A percentile compares a stretch with the other conserved stretches of the same genome.
Conservation (phyloP, 1,284 basidiomycete genomes). For the Chalciporus sp. region DNA sequence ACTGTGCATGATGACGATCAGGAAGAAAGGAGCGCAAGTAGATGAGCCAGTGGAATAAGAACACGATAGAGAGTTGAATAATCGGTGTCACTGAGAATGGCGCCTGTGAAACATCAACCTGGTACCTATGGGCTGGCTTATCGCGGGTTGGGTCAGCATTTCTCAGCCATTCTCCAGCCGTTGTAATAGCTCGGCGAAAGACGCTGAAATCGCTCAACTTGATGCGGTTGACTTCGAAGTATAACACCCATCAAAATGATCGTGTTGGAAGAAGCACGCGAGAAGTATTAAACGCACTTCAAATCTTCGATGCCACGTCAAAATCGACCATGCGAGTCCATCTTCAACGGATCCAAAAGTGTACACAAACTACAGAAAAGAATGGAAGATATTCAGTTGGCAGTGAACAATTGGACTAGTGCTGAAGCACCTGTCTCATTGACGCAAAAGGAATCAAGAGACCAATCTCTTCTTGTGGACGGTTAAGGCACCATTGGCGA, state of each 20-base stretch:
- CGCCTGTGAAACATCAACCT: background rate
- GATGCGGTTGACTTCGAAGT: background rate
- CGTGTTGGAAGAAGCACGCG: background rate
- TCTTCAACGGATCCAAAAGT: background rate
- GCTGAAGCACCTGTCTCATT: background rate
- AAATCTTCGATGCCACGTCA: background rate
- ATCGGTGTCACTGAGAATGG: background rate
- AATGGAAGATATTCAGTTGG: background rate
- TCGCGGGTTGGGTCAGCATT: too few species aligned
- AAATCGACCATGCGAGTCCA: background rate
- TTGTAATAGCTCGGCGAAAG: background rate
- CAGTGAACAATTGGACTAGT: background rate
- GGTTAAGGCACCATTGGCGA: too few species aligned
- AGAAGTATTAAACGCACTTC: background rate
- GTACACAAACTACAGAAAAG: background rate
- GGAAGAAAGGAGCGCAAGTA: background rate
- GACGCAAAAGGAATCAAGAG: too few species aligned
- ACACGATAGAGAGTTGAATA: too few species aligned
- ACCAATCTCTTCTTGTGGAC: too few species aligned
- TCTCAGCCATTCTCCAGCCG: too few species aligned
- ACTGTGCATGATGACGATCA: slow-evolving; percentile 24
- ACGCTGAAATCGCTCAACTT: background rate
- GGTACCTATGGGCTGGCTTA: background rate
- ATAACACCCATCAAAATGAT: background rate
- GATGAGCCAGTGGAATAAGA: too few species aligned